A percentile compares a stretch with the other conserved stretches of the same genome.
phyloP scores from a whole-genome alignment of 2,329 filamentous ascomycete species.

The Colletotrichum siamense region DNA sequence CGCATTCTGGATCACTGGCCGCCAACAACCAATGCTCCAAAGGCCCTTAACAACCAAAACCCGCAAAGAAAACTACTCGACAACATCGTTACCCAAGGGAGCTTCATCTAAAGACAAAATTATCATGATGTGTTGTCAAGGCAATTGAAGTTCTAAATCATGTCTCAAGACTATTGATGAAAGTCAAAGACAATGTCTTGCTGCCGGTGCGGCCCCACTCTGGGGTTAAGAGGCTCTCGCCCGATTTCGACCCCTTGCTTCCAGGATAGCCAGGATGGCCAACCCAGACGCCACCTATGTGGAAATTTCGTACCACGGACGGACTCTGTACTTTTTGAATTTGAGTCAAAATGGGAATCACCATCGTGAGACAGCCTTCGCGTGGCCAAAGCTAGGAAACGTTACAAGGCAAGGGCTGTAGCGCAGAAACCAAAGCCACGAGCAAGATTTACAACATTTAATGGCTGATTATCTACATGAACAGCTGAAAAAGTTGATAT shows the following conservation, averaged over 20 bases:
- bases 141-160: not conserved
- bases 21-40: too few species aligned
- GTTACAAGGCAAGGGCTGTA: not conserved
- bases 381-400: not conserved
- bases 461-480: not conserved
- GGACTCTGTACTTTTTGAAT: fast-evolving
- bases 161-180: not conserved
- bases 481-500: fast-evolving
- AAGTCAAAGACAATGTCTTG: not conserved
- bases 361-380: not conserved
- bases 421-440: not conserved
- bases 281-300: not conserved
- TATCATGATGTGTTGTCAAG: not conserved
- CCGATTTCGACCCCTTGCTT: not conserved
- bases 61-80: too few species aligned
- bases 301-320: not conserved
- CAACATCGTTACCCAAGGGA: too few species aligned
- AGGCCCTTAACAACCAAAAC: too few species aligned
- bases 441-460: fast-evolving
- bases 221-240: not conserved
- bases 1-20: too few species aligned
- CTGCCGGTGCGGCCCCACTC: not conserved
- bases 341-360: not conserved
- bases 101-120: not conserved
- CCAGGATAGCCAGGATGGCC: not conserved